Percentiles rank a stretch among this genome's conserved stretches.
These are phyloP conservation scores for Mycena venus DNA, from an alignment of 768 basidiomycete genomes.

Conservation along the genomic window DNA sequence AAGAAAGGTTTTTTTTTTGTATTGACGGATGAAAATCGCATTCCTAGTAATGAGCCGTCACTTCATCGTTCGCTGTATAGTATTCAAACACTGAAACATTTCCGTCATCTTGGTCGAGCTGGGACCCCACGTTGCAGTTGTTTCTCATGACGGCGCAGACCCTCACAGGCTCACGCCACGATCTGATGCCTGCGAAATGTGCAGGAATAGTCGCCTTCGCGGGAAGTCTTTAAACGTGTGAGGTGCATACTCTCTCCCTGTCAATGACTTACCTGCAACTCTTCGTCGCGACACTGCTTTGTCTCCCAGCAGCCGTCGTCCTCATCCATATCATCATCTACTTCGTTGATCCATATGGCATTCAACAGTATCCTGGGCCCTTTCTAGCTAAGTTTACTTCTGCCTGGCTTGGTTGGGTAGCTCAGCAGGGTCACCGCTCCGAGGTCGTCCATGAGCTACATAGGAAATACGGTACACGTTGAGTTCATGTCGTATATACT, in stretches of 20 bases:
- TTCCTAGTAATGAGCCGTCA: background rate
- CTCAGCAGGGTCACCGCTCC: conserved; percentile 78
- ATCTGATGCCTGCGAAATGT: conserved; percentile 1
- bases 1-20: background rate
- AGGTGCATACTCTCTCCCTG: background rate
- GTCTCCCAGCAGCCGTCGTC: conserved; percentile 43
- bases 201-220: background rate
- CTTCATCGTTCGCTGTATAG: background rate
- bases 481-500: conserved; percentile 10
- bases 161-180: conserved; percentile 12
- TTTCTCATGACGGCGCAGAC: background rate
- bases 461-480: conserved; percentile 71
- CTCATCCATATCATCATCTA: conserved; percentile 60
- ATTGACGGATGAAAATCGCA: conserved; percentile 1
- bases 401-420: conserved; percentile 77
- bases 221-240: background rate
- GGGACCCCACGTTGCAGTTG: background rate
- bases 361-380: too few species aligned
- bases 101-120: conserved; percentile 6
- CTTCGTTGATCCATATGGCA: too few species aligned
- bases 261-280: conserved; percentile 12
- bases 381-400: conserved; percentile 80
- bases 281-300: background rate
- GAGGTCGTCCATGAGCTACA: conserved; percentile 81
- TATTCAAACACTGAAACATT: background rate